Evolutionary conservation across 164 flowering plant genomes (phyloP), one percentile per base, ranked within the genome.

Genomic region (Liriodendron chinense): DNA sequence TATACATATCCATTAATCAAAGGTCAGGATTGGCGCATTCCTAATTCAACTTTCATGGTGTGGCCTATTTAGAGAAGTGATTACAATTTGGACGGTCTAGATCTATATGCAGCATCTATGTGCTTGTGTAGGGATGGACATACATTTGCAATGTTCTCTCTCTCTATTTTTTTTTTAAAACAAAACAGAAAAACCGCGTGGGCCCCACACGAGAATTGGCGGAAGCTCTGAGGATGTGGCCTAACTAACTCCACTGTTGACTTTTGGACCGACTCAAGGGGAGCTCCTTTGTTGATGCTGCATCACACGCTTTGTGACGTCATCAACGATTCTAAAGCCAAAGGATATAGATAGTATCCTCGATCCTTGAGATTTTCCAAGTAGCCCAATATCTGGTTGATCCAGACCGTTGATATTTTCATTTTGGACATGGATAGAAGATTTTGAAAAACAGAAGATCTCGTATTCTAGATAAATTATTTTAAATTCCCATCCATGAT

Each of bases 221-320:
- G 47, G 69, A 70, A 62, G 73, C 18, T 72, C 62, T n/a, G 53
- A n/a, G 75, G 47, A 59, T 68, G 72, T 10, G 43, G 68, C 69
- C 68, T 75, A 75, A 75, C 78, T 75, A 75, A 75, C 73, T 75
- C 68, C 48, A 47, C 22, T 62, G 68, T 63, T 70, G 78, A 75
- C 78, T 69, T 75, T 69, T 4, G 25, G 48, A 70, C 68, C 49
- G 48, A 63, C 63, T 62, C 62, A 6, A 69, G 34, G 67, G 68
- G 57, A 28, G 56, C 43, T 68, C 67, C 9, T 62, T 13, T 18
- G 43, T 24, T 68, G 53, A 68, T 56, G 56, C 4, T 18, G 14
- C 12, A 5, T 75, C 67, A 75, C 72, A 57, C 67, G 56, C 4
- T 10, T 10, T n/a, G 2, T 75, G 67, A 75, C 72, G 77, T 28